A percentile compares a stretch with the other conserved stretches of the same genome.
These are phyloP conservation scores for Alternaria tenuissima DNA, from an alignment of 2,329 filamentous ascomycete genomes.

Conservation along the genomic window DNA sequence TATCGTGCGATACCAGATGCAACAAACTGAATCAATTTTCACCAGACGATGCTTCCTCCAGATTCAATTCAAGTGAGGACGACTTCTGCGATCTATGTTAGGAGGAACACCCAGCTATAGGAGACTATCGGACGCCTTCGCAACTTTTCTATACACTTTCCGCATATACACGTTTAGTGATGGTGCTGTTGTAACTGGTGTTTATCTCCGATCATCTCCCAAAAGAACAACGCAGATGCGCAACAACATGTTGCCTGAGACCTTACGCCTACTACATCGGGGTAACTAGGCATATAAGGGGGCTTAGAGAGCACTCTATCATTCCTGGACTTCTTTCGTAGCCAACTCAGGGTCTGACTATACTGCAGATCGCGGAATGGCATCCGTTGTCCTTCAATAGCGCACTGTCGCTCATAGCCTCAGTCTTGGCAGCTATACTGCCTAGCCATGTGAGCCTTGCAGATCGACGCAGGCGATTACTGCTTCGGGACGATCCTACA, in stretches of 20 bases:
- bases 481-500: not conserved
- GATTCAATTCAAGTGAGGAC: rapidly evolving
- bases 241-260: not conserved
- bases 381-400: not conserved
- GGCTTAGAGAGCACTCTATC: not conserved
- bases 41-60: not conserved
- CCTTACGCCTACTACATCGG: not conserved
- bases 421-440: not conserved
- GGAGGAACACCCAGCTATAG: not conserved
- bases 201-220: not conserved
- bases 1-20: not conserved
- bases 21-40: not conserved
- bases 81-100: not conserved
- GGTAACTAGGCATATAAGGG: not conserved
- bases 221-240: not conserved
- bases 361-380: not conserved
- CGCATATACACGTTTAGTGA: not conserved
- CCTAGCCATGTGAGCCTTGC: not conserved
- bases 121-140: not conserved
- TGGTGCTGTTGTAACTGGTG: not conserved
- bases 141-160: not conserved
- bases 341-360: not conserved
- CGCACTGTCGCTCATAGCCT: not conserved
- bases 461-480: not conserved
- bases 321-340: not conserved